A percentile compares a stretch with the other conserved stretches of the same genome.
Evolutionary conservation across 2,329 filamentous ascomycete species (phyloP).

Genomic region (Gliomastix tumulicola): DNA sequence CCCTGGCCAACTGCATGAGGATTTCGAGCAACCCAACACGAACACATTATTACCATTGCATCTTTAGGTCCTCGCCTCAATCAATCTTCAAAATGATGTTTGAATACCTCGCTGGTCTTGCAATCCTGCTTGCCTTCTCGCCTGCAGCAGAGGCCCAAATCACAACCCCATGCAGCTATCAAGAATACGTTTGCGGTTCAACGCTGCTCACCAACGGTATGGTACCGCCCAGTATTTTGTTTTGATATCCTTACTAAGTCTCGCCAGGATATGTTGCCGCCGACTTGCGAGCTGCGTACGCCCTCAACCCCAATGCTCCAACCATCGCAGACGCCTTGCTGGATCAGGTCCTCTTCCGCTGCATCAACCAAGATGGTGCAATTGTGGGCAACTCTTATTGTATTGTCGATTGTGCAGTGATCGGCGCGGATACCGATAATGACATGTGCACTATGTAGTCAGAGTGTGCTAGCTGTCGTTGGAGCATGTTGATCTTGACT

Average conservation of each 20-base stretch:
- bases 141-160: neutral
- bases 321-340: neutral
- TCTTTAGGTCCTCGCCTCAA: too few relatives aligned
- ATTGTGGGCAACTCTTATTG: constrained; percentile 1
- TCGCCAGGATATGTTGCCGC: neutral
- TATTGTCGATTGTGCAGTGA: constrained; percentile 1
- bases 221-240: neutral
- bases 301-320: neutral
- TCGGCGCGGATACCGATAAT: neutral
- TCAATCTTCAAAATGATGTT: neutral
- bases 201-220: constrained; percentile 2
- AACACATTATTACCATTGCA: too few relatives aligned
- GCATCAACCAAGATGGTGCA: neutral
- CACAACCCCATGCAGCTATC: constrained; percentile 1
- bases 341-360: constrained; percentile 1
- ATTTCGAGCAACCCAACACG: too few relatives aligned
- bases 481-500: too few relatives aligned
- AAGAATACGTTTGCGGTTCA: constrained; percentile 1
- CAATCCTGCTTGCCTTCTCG: constrained; percentile 1
- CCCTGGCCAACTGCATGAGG: too few relatives aligned
- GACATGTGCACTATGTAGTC: constrained; percentile 1
- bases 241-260: neutral
- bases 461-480: neutral
- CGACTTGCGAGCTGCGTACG: neutral
- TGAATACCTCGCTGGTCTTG: neutral